Conservation (phyloP, 192 early-diverging fungal species). For the Entrophospora sp. region DNA sequence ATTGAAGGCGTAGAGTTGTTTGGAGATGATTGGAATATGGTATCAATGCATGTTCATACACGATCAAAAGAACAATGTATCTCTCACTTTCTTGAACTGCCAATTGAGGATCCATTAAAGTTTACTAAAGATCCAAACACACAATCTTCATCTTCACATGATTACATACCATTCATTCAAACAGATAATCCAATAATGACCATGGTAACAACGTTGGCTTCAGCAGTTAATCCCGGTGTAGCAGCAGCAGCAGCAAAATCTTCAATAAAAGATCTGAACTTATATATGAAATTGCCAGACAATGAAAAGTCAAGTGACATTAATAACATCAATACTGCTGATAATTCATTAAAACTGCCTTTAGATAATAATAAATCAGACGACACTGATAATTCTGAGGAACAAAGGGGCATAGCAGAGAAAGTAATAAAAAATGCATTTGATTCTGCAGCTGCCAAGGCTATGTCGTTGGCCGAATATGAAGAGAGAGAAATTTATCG, state of each 20-base stretch:
- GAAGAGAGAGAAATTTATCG: slow-evolving; percentile 80
- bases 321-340: slow-evolving; percentile 10
- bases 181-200: slow-evolving; percentile 89
- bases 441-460: slow-evolving; percentile 86
- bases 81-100: slow-evolving; percentile 79
- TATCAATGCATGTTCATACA: slow-evolving; percentile 89
- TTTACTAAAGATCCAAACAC: slow-evolving; percentile 28
- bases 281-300: too few species aligned
- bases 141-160: slow-evolving; percentile 57
- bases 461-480: slow-evolving; percentile 63
- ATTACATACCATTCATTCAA: slow-evolving; percentile 64
- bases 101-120: slow-evolving; percentile 78
- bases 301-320: background rate
- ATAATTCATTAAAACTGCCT: background rate
- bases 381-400: slow-evolving; percentile 23
- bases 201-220: slow-evolving; percentile 78
- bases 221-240: slow-evolving; percentile 79
- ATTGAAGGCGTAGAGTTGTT: slow-evolving; percentile 91
- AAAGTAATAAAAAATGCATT: slow-evolving; percentile 77
- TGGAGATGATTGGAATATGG: slow-evolving; percentile 88
- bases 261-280: slow-evolving; percentile 69
- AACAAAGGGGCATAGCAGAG: slow-evolving; percentile 50
- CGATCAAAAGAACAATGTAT: slow-evolving; percentile 87
- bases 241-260: slow-evolving; percentile 82
- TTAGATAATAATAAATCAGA: background rate